Percentiles rank a stretch among this genome's conserved stretches.
Evolutionary conservation across 306 rosid species (phyloP).

Genomic region (Cucumis hystrix): DNA sequence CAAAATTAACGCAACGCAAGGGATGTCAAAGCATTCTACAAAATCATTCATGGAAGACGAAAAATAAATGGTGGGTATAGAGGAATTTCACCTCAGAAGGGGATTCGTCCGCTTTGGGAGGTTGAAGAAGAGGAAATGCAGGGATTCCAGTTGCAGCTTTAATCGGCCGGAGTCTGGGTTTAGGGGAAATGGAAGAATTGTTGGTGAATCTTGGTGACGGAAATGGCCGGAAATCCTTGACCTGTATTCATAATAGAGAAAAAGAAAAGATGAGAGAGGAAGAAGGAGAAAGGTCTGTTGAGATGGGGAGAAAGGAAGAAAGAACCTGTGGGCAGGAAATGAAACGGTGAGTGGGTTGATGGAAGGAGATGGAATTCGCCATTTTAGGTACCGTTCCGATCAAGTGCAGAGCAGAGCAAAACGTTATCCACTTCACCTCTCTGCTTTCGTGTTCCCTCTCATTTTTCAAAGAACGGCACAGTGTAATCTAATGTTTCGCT

Average conservation of each 20-base stretch:
- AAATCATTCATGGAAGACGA: neutral
- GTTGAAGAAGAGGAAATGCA: slow-evolving; percentile 50
- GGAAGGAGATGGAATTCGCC: slow-evolving; percentile 51
- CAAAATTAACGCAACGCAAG: neutral
- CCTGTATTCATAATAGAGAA: slow-evolving; percentile 19
- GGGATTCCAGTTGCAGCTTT: slow-evolving; percentile 39
- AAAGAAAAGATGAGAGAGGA: neutral
- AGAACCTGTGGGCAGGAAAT: slow-evolving; percentile 47
- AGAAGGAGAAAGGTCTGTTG: neutral
- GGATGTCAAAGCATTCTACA: neutral
- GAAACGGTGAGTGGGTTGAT: slow-evolving; percentile 38
- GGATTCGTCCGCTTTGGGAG: slow-evolving; percentile 35
- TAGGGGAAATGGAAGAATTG: slow-evolving; percentile 15
- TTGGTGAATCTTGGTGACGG: slow-evolving; percentile 30
- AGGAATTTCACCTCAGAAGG: slow-evolving; percentile 40
- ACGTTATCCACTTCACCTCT: neutral
- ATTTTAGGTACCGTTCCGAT: slow-evolving; percentile 12
- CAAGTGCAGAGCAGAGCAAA: neutral
- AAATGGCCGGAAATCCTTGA: slow-evolving; percentile 30
- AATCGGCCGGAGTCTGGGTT: slow-evolving; percentile 27
- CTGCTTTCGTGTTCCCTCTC: neutral
- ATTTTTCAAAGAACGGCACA: neutral
- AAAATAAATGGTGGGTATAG: neutral
- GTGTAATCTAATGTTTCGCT: neutral
- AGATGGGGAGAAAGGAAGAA: slow-evolving; percentile 2